Evolutionary conservation across 2,329 filamentous ascomycete species (phyloP).

Genomic region (Trichoderma sp.): DNA sequence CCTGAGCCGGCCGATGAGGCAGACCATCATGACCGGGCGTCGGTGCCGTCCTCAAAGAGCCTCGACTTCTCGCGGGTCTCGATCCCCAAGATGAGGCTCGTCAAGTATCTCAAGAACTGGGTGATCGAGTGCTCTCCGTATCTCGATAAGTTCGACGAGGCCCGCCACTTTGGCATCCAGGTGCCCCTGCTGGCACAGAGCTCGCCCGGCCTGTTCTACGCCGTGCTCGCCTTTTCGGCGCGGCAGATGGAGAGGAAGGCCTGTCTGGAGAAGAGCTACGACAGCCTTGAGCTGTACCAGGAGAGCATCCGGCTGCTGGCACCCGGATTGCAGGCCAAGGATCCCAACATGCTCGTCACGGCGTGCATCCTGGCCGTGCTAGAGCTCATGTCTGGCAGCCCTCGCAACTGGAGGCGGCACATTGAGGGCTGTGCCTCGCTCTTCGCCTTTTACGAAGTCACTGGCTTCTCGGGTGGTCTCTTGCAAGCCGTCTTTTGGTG

Average conservation of each 20-base stretch:
- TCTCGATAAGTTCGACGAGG: constrained; percentile 55
- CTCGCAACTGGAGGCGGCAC: constrained; percentile 53
- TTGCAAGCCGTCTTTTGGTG: constrained; percentile 57
- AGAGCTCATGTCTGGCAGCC: constrained; percentile 48
- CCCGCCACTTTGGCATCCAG: constrained; percentile 51
- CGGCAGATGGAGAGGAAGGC: constrained; percentile 51
- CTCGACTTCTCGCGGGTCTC: constrained; percentile 31
- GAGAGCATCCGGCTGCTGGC: constrained; percentile 47
- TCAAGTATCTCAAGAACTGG: constrained; percentile 47
- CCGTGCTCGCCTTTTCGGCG: constrained; percentile 53
- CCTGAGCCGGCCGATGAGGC: constrained; percentile 25
- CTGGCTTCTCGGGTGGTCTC: constrained; percentile 44
- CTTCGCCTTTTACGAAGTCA: constrained; percentile 49
- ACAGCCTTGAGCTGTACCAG: constrained; percentile 54
- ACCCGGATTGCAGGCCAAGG: constrained; percentile 42
- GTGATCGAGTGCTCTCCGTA: constrained; percentile 49
- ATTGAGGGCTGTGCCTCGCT: constrained; percentile 56
- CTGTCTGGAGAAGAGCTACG: constrained; percentile 46
- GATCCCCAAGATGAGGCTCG: constrained; percentile 29
- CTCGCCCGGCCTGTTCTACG: constrained; percentile 46
- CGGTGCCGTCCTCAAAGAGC: constrained; percentile 19
- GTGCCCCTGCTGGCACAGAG: constrained; percentile 48
- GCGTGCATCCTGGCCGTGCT: constrained; percentile 48
- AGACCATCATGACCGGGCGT: neutral
- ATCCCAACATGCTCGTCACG: constrained; percentile 46